These are phyloP conservation scores for Naganishia vaughanmartiniae DNA, from an alignment of 768 basidiomycete species.

Conservation along the genomic window DNA sequence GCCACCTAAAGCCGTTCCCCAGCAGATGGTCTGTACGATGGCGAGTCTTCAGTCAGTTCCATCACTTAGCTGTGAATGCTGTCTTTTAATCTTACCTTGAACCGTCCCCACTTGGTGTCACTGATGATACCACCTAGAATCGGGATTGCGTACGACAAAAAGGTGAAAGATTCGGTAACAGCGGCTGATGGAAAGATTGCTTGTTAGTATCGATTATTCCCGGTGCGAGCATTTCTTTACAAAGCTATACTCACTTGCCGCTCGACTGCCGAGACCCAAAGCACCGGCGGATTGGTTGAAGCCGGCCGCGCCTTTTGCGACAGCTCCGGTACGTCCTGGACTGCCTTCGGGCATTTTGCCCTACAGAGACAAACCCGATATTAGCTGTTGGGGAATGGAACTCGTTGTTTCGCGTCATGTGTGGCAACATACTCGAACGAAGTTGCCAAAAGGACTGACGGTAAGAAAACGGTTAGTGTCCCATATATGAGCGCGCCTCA, in stretches of 20 bases:
- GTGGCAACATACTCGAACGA: constrained; percentile 25
- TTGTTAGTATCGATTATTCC: not conserved
- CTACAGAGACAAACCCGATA: not conserved
- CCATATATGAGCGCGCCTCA: too few species aligned
- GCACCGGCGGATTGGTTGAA: constrained; percentile 43
- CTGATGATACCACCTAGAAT: constrained; percentile 48
- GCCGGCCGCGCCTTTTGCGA: constrained; percentile 36
- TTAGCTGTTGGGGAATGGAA: not conserved
- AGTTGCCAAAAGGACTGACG: constrained; percentile 44
- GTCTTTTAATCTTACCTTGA: constrained; percentile 33
- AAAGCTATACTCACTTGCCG: not conserved
- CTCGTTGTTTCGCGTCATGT: not conserved
- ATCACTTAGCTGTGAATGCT: not conserved
- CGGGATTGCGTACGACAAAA: constrained; percentile 46
- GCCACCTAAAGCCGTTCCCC: constrained; percentile 43
- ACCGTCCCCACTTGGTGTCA: constrained; percentile 50
- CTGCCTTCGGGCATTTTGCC: constrained; percentile 42
- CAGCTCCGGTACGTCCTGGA: constrained; percentile 46
- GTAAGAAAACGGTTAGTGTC: constrained; percentile 43
- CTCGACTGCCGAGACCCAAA: constrained; percentile 38
- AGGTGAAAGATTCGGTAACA: constrained; percentile 40
- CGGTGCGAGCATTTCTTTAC: too few species aligned
- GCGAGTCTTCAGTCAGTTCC: not conserved
- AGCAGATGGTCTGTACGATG: constrained; percentile 36
- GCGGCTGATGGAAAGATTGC: constrained; percentile 37